A percentile compares a stretch with the other conserved stretches of the same genome.
These are phyloP conservation scores for Penicillium hordei DNA, from an alignment of 2,329 filamentous ascomycete genomes.

Conservation along the genomic window DNA sequence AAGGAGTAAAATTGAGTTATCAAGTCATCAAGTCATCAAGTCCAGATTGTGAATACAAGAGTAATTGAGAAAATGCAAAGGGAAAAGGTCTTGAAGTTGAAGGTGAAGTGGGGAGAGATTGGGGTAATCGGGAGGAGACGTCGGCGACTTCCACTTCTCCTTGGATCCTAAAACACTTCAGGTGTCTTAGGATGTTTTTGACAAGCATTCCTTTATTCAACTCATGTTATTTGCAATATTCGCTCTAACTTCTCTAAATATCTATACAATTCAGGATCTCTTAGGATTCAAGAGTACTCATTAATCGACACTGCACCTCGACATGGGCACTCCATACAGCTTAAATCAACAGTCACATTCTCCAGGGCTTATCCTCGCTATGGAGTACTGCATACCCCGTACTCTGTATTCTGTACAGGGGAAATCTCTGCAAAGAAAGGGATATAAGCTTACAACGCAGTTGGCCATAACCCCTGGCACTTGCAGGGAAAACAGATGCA, in stretches of 20 bases:
- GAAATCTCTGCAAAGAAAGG: background rate
- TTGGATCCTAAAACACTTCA: background rate
- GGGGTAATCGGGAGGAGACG: background rate
- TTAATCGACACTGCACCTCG: background rate
- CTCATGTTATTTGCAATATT: background rate
- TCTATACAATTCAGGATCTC: background rate
- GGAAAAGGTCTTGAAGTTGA: background rate
- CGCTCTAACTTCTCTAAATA: background rate
- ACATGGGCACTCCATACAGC: background rate
- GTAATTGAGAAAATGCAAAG: background rate
- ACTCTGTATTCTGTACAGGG: background rate
- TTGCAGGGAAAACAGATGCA: constrained; percentile 1
- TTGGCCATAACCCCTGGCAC: constrained; percentile 3
- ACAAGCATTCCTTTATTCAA: background rate
- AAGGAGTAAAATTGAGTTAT: background rate
- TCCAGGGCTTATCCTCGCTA: background rate
- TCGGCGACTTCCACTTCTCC: background rate
- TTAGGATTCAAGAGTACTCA: background rate
- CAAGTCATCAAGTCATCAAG: too few relatives aligned
- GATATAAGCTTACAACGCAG: background rate
- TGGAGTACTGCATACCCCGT: background rate
- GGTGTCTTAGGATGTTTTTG: background rate
- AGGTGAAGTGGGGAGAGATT: background rate
- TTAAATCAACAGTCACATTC: background rate
- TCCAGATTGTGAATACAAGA: background rate